Conservation (phyloP, 106 monocot species). For the Triglochin maritima region DNA sequence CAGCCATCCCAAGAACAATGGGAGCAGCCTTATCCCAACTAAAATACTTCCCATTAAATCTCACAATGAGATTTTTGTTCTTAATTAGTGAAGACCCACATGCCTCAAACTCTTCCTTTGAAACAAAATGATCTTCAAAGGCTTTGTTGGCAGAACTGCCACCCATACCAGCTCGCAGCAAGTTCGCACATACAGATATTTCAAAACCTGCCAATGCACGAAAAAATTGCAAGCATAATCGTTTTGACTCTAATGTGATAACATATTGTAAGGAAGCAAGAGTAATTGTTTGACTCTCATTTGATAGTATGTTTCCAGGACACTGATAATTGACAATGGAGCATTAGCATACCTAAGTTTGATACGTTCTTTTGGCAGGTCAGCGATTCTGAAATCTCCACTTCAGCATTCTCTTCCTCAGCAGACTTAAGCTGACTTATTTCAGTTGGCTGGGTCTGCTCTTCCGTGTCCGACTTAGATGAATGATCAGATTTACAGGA, state of each 20-base stretch:
- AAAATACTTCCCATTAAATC: constrained; percentile 54
- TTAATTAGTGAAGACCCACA: constrained; percentile 60
- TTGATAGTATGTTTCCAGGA: background rate
- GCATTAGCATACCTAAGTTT: constrained; percentile 26
- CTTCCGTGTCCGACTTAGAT: constrained; percentile 9
- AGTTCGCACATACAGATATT: constrained; percentile 76
- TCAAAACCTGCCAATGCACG: constrained; percentile 45
- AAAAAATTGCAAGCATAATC: background rate
- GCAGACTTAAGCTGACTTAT: constrained; percentile 9
- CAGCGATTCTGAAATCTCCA: constrained; percentile 11
- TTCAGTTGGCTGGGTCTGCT: constrained; percentile 7
- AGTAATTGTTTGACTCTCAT: too few relatives aligned
- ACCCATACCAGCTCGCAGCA: constrained; percentile 63
- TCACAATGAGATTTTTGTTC: constrained; percentile 67
- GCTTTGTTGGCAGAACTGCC: constrained; percentile 44
- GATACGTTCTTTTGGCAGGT: constrained; percentile 3
- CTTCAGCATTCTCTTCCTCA: constrained; percentile 21
- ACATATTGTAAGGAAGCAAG: background rate
- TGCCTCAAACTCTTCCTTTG: constrained; percentile 52
- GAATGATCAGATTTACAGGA: constrained; percentile 5
- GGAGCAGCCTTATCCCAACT: constrained; percentile 63
- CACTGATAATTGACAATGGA: background rate
- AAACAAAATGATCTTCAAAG: constrained; percentile 60
- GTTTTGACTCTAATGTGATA: background rate
- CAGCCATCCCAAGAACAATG: constrained; percentile 65